A percentile compares a stretch with the other conserved stretches of the same genome.
phyloP scores from a whole-genome alignment of 176 grass and related monocot species.

The Oryza longistaminata region DNA sequence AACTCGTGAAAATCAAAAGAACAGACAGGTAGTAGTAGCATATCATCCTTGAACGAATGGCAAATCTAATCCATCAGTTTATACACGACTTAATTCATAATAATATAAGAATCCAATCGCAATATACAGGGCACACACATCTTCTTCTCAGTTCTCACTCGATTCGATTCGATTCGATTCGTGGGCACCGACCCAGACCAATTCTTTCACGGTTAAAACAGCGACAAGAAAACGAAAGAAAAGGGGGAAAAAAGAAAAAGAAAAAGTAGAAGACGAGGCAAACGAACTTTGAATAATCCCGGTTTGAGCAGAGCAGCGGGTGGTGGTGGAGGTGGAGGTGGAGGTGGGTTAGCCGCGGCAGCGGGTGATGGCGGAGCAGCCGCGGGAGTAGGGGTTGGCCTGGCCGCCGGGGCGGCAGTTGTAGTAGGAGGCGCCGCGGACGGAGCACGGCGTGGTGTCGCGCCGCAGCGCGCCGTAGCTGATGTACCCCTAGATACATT shows the following conservation, averaged over 20 bases:
- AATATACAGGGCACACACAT: conserved; percentile 36
- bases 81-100: background rate
- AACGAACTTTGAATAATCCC: background rate
- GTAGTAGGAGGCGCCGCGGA: conserved; percentile 81
- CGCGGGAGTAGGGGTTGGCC: conserved; percentile 66
- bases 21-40: background rate
- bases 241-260: background rate
- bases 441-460: conserved; percentile 57
- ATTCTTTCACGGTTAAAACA: background rate
- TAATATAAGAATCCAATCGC: background rate
- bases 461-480: background rate
- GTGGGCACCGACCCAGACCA: background rate
- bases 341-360: conserved; percentile 52
- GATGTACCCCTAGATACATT: conserved; percentile 36
- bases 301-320: no score
- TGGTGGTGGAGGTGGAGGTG: background rate
- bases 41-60: background rate
- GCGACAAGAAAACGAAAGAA: background rate
- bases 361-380: conserved; percentile 63
- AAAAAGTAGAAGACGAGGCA: background rate
- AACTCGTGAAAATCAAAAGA: background rate
- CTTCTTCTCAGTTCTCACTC: background rate
- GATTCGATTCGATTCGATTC: background rate
- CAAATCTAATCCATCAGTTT: conserved; percentile 21
- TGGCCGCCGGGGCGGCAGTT: conserved; percentile 63